Base-by-base conservation (phyloP, 495 filamentous ascomycete species). In the Bacidia gigantensis region DNA sequence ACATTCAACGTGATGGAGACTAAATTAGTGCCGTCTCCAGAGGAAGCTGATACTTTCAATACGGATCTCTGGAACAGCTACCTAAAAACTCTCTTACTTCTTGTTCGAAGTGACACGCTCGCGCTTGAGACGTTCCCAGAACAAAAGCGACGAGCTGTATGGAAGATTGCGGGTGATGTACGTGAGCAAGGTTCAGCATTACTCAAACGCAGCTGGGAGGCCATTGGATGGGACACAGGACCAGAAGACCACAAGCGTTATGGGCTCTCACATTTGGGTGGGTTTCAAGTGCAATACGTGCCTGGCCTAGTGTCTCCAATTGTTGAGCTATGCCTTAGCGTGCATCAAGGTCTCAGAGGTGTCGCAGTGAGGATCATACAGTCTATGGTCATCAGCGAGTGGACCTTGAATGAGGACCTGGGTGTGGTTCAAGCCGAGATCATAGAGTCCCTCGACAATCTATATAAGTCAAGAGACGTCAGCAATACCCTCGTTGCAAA, bases 91-190 rank as follows among this genome's bases (percentile, higher is more conserved):
- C 67, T 99, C 43, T 74, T 99, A 29, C 87, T 84, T 61, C 83
- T 97, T 2, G 87, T 97, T 7, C 85, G 86, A 0, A 94, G 86
- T 57, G 78, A 89, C 41, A 84, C 83, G 5, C 72, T 99, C 11
- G 89, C 92, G 12, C 76, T 99, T 22, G 92, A 99, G 62, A 96
- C 89, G 0, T 97, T 96, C 64, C 87, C 93, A 0, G 93, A 97
- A 66, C 92, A 99, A 67, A 97, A 96, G 65, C 72, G 93, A 38
- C 72, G 92, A 23, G 89, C 90, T 2, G 89, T 97, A 12, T 97
- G 93, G 92, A 97, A 97, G 70, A 95, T 99, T 60, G 93, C 89
- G 24, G 93, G 92, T 20, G 92, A 99, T 72, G 87, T 99, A 47
- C 74, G 92, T 49, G 88, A 97, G 63, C 76, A 87, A 58, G 93